Evolutionary conservation across 140 eudicot genomes (phyloP).

Genomic region (Senecio squalidus): DNA sequence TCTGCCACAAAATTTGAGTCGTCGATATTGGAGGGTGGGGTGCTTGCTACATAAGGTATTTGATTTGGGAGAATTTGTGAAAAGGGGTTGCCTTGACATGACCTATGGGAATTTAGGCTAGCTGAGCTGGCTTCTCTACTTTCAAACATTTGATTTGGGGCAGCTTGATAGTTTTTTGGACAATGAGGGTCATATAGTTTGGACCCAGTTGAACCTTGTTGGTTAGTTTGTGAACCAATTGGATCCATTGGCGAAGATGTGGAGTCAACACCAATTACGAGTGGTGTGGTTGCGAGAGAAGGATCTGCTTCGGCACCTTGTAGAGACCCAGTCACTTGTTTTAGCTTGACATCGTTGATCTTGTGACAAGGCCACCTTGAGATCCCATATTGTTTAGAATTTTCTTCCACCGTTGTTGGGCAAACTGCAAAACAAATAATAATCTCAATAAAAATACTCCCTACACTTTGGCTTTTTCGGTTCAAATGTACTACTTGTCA

Average conservation of each 20-base stretch:
- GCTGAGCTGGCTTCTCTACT: constrained; percentile 63
- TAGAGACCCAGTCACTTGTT: constrained; percentile 82
- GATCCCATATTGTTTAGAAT: constrained; percentile 87
- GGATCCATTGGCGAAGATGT: constrained; percentile 54
- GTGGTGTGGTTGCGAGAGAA: constrained; percentile 50
- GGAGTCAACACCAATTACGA: constrained; percentile 55
- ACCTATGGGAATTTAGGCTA: constrained; percentile 69
- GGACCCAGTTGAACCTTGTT: constrained; percentile 42
- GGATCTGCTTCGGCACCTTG: constrained; percentile 74
- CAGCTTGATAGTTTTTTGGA: constrained; percentile 27
- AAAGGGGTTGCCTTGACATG: constrained; percentile 67
- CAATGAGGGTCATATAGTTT: constrained; percentile 34
- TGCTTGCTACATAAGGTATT: no score
- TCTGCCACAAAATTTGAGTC: constrained; percentile 47
- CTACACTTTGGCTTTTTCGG: not conserved
- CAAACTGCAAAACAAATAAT: constrained; percentile 54
- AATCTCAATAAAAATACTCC: not conserved
- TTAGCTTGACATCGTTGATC: constrained; percentile 80
- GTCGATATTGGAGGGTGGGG: constrained; percentile 61
- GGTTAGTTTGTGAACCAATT: constrained; percentile 42
- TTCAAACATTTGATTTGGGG: constrained; percentile 19
- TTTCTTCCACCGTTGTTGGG: constrained; percentile 88
- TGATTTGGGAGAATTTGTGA: no score
- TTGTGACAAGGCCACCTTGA: constrained; percentile 95
- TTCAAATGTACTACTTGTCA: not conserved